Conservation (phyloP, 495 filamentous ascomycete species). For the Penicillium argentinense region DNA sequence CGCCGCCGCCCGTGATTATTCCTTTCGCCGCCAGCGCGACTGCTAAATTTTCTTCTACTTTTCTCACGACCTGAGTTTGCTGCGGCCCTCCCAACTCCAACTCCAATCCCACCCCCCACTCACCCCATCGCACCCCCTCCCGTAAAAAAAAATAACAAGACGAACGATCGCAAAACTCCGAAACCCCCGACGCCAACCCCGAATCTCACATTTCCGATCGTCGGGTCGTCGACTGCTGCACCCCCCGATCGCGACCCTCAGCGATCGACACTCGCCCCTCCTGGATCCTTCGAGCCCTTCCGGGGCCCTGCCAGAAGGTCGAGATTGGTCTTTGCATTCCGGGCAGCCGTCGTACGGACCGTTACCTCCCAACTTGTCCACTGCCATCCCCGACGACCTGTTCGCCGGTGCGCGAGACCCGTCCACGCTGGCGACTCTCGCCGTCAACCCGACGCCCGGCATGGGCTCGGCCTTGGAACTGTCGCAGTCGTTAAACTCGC, state of each 20-base stretch:
- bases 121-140: not conserved
- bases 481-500: conserved; percentile 52
- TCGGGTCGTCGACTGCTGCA: conserved; percentile 2
- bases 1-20: too few relatives aligned
- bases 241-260: conserved; percentile 33
- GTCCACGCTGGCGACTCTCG: conserved; percentile 45
- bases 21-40: too few relatives aligned
- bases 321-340: conserved; percentile 42
- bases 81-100: too few relatives aligned
- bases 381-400: conserved; percentile 38
- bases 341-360: conserved; percentile 22
- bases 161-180: too few relatives aligned
- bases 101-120: too few relatives aligned
- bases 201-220: not conserved
- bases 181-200: too few relatives aligned
- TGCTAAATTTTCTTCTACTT: too few relatives aligned
- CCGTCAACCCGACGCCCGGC: conserved; percentile 36
- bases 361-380: conserved; percentile 21
- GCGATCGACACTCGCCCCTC: conserved; percentile 38
- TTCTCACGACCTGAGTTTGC: too few relatives aligned
- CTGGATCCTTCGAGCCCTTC: conserved; percentile 50
- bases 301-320: conserved; percentile 41
- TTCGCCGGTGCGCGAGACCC: conserved; percentile 31
- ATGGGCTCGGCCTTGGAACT: conserved; percentile 49
- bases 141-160: too few relatives aligned